Evolutionary conservation across 108 stramenopile genomes (phyloP), one percentile per base, ranked within the genome.

Genomic region (Cyclotella cryptica): DNA sequence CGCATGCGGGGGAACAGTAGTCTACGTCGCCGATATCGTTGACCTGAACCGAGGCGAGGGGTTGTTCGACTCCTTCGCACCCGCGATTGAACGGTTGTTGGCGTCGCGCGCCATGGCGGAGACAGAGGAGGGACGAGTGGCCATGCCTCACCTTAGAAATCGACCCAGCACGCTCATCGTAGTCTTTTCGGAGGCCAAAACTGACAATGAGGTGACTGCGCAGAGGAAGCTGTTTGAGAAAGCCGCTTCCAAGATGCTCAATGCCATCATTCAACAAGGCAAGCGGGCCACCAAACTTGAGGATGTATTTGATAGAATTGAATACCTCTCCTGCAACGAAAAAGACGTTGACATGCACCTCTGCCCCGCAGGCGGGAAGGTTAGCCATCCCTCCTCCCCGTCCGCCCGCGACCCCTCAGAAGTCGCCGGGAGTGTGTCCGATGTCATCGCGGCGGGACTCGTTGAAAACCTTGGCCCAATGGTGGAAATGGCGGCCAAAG

Each of bases 21-120:
- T 95, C 19, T 95, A 87, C 54, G 86, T 86, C 40, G 84, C 90
- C 35, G 80, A 83, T 52, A 47, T 74, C 0, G 82, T 86, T 28
- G 94, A 95, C 70, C 77, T 92, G 9, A 68, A 73, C 15, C 80
- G 92, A 4, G 92, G 92, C 1, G 94, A 95, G 80, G 94, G 94
- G 55, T 71, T 95, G 44, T 89, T 90, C 39, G 86, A 93, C 53
- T 85, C 68, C 8, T 73, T 95, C 10, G 94, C 85, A 0, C 92
- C 94, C 12, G 94, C 92, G 17, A 81, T 95, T 58, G 92, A 95
- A 71, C 80, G 85, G 13, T 61, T 92, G 65, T 47, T 95, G 72
- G 75, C 66, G 22, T 72, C 49, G 18, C 72, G 81, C 11, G 81
- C 76, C 24, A 53, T 35, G 30, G 80, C 78, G 45, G 69, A 79